A percentile compares a stretch with the other conserved stretches of the same genome.
These are phyloP conservation scores for Catunica adiposa DNA, from an alignment of 2,329 filamentous ascomycete genomes.

Conservation along the genomic window DNA sequence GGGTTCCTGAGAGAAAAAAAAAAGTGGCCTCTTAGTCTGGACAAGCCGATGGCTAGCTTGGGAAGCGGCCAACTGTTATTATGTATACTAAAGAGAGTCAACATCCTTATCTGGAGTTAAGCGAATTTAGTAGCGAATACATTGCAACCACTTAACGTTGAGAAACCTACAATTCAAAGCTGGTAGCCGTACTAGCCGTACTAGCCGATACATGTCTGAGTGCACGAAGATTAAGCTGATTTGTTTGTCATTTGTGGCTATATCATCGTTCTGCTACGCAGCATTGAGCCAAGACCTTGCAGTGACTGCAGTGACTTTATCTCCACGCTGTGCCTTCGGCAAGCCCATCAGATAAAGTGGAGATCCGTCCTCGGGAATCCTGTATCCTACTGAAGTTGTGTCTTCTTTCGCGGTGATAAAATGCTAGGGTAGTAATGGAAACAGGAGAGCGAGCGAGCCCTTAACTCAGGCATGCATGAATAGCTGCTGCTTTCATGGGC, in stretches of 20 bases:
- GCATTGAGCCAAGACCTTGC: not conserved
- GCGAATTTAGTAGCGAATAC: too few relatives aligned
- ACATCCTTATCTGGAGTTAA: too few relatives aligned
- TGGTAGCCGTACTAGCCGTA: too few relatives aligned
- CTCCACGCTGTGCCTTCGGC: slow-evolving; percentile 6
- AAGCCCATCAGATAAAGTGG: slow-evolving; percentile 6
- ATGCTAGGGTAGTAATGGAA: not conserved
- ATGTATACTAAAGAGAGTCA: too few relatives aligned
- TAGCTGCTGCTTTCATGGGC: not conserved
- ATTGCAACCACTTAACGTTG: too few relatives aligned
- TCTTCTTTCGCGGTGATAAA: not conserved
- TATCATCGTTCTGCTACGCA: not conserved
- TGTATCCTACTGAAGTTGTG: not conserved
- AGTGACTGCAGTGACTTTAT: not conserved
- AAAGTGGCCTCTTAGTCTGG: too few relatives aligned
- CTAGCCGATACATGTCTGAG: too few relatives aligned
- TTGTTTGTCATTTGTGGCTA: not conserved
- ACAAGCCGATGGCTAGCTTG: not conserved
- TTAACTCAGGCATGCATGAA: not conserved
- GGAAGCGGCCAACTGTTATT: too few relatives aligned
- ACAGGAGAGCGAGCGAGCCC: not conserved
- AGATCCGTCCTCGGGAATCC: not conserved
- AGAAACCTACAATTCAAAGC: too few relatives aligned
- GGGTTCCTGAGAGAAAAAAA: not conserved
- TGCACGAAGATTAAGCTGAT: not conserved